Percentiles rank a stretch among this genome's conserved stretches.
These are phyloP conservation scores for Viridothelium virens DNA, from an alignment of 495 filamentous ascomycete species.

Conservation along the genomic window DNA sequence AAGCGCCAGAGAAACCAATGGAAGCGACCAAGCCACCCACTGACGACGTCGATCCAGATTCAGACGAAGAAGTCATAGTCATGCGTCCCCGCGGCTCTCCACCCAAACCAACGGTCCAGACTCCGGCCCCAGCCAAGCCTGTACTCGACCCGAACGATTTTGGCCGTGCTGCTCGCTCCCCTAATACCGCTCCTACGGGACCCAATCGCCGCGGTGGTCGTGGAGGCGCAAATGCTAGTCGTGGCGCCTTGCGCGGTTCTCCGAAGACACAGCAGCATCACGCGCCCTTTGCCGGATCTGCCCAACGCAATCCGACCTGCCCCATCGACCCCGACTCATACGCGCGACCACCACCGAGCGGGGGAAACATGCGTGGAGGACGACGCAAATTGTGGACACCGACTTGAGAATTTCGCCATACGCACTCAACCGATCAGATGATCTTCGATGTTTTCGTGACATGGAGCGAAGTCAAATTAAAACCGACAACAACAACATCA, in stretches of 20 bases:
- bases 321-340: conserved; percentile 6
- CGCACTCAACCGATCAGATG: not conserved
- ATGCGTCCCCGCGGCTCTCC: conserved; percentile 38
- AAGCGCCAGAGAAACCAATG: not conserved
- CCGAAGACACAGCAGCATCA: not conserved
- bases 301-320: not conserved
- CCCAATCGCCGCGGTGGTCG: not conserved
- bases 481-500: too few relatives aligned
- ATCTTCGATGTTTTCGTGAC: too few relatives aligned
- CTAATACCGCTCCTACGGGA: not conserved
- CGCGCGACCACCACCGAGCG: not conserved
- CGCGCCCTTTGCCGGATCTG: not conserved
- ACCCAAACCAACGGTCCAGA: conserved; percentile 29
- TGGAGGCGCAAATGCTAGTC: not conserved
- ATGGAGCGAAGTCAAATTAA: too few relatives aligned
- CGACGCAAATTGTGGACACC: not conserved
- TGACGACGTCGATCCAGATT: conserved; percentile 45
- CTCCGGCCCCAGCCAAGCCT: conserved; percentile 18
- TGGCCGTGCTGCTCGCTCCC: conserved; percentile 21
- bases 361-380: not conserved
- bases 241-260: not conserved
- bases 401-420: not conserved
- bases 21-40: conserved; percentile 36
- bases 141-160: conserved; percentile 37
- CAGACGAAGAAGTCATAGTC: conserved; percentile 50